Conservation (phyloP, 768 basidiomycete genomes). For the Fistulinella prunicolor region DNA sequence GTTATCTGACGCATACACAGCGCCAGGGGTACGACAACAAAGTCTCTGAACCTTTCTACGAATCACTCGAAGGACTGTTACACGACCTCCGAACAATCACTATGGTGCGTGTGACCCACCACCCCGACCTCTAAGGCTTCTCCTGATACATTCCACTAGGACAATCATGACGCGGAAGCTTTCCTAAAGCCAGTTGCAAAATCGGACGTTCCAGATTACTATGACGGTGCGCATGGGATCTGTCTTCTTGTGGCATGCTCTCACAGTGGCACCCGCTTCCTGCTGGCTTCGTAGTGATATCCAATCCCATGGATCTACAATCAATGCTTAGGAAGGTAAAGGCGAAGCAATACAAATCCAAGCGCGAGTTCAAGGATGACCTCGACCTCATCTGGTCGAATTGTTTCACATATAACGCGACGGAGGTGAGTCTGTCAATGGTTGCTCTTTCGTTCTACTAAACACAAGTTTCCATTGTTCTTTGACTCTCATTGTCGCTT, state of each 20-base stretch:
- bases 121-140: slow-evolving; percentile 22
- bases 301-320: slow-evolving; percentile 92
- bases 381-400: slow-evolving; percentile 97
- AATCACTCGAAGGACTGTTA: slow-evolving; percentile 86
- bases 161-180: slow-evolving; percentile 88
- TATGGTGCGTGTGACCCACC: slow-evolving; percentile 43
- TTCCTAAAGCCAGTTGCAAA: slow-evolving; percentile 93
- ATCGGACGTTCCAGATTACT: slow-evolving; percentile 90
- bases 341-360: slow-evolving; percentile 86
- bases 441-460: background rate
- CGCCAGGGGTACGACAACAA: slow-evolving; percentile 57
- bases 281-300: slow-evolving; percentile 61
- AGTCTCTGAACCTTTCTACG: slow-evolving; percentile 86
- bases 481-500: background rate
- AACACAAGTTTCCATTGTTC: background rate
- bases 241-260: background rate
- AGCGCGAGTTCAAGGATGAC: slow-evolving; percentile 91
- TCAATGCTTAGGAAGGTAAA: slow-evolving; percentile 95
- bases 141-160: slow-evolving; percentile 41
- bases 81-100: slow-evolving; percentile 78
- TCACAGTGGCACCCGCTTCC: slow-evolving; percentile 1
- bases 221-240: slow-evolving; percentile 61
- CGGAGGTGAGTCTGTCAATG: slow-evolving; percentile 61
- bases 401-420: slow-evolving; percentile 88
- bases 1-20: slow-evolving; percentile 31